Conservation (phyloP, 768 basidiomycete species). For the Mycena galericulata region DNA sequence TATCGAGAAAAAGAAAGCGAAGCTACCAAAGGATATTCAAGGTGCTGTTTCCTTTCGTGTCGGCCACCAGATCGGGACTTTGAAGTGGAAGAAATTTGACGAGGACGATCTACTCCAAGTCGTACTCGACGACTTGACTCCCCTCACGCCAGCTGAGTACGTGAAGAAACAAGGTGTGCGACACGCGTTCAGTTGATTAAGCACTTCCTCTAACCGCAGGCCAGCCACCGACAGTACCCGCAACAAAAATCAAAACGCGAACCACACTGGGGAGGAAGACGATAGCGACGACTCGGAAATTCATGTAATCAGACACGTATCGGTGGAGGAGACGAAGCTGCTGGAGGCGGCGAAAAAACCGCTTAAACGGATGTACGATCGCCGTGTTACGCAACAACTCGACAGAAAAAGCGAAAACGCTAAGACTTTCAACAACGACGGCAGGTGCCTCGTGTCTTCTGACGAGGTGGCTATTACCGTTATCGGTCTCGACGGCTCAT, state of each 20-base stretch:
- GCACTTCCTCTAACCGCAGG: background rate
- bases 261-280: background rate
- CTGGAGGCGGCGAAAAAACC: background rate
- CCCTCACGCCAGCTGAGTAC: background rate
- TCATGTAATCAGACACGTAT: too few species aligned
- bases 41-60: constrained; percentile 9
- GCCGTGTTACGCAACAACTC: constrained; percentile 7
- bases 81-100: constrained; percentile 19
- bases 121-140: constrained; percentile 15
- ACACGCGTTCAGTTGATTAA: too few species aligned
- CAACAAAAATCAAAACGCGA: background rate
- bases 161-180: constrained; percentile 8
- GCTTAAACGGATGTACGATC: background rate
- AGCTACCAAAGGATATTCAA: background rate
- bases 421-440: background rate
- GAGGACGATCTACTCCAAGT: constrained; percentile 9
- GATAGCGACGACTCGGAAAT: background rate
- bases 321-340: background rate
- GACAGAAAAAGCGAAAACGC: background rate
- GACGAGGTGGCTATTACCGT: constrained; percentile 20
- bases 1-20: background rate
- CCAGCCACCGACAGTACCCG: constrained; percentile 1
- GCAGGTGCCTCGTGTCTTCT: background rate
- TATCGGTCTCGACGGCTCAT: background rate
- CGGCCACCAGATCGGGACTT: constrained; percentile 16